phyloP scores from a whole-genome alignment of 805 yeast genomes.

The Hanseniaspora guilliermondii region DNA sequence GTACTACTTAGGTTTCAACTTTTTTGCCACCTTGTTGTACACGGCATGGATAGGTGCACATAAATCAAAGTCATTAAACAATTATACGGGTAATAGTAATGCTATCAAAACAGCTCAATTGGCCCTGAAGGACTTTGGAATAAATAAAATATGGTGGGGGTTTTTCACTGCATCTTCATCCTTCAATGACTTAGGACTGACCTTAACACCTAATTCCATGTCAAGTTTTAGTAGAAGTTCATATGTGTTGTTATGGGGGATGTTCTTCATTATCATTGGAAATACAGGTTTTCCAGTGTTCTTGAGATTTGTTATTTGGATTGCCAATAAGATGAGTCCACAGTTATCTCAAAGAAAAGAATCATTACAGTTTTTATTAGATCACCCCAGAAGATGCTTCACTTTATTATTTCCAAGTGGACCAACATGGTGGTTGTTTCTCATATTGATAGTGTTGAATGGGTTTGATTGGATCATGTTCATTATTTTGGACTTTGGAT shows the following conservation, averaged over 20 bases:
- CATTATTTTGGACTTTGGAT: slow-evolving; percentile 59
- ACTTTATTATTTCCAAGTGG: slow-evolving; percentile 81
- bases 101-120: slow-evolving; percentile 28
- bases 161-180: slow-evolving; percentile 68
- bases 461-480: slow-evolving; percentile 69
- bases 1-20: slow-evolving; percentile 69
- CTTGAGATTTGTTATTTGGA: slow-evolving; percentile 72
- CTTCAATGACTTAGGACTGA: slow-evolving; percentile 76
- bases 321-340: slow-evolving; percentile 51
- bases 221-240: slow-evolving; percentile 47
- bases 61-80: slow-evolving; percentile 15
- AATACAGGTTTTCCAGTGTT: slow-evolving; percentile 89
- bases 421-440: slow-evolving; percentile 90
- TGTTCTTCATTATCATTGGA: slow-evolving; percentile 74
- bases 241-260: slow-evolving; percentile 49
- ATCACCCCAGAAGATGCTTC: slow-evolving; percentile 95
- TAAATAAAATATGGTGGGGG: slow-evolving; percentile 86
- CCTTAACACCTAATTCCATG: slow-evolving; percentile 77
- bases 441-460: slow-evolving; percentile 61
- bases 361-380: slow-evolving; percentile 71
- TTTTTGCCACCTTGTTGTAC: slow-evolving; percentile 40
- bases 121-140: slow-evolving; percentile 42
- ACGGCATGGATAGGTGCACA: slow-evolving; percentile 47
- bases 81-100: slow-evolving; percentile 1
- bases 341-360: slow-evolving; percentile 55